These are phyloP conservation scores for Arthrinium puccinioides DNA, from an alignment of 2,329 filamentous ascomycete species.

Conservation along the genomic window DNA sequence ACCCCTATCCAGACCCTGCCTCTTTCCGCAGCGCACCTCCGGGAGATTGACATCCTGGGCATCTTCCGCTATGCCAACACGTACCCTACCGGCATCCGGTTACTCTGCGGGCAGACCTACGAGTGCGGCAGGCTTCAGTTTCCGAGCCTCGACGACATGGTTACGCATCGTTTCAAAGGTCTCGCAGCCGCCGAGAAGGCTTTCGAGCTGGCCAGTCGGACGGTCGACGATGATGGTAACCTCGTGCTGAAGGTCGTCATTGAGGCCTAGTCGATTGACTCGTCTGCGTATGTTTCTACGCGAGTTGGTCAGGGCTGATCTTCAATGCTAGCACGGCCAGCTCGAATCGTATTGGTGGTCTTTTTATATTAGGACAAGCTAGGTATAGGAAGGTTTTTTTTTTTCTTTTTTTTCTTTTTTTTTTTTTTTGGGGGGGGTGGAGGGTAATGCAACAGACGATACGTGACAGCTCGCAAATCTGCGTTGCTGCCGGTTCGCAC, in stretches of 20 bases:
- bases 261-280: constrained; percentile 34
- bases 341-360: too few species aligned
- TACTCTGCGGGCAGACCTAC: constrained; percentile 39
- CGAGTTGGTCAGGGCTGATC: too few species aligned
- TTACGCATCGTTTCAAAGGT: constrained; percentile 67
- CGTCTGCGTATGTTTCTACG: too few species aligned
- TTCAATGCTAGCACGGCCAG: too few species aligned
- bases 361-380: too few species aligned
- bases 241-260: constrained; percentile 68
- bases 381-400: too few species aligned
- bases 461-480: too few species aligned
- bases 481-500: too few species aligned
- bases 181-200: constrained; percentile 54
- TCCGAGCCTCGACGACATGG: constrained; percentile 60
- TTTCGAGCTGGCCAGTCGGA: constrained; percentile 64
- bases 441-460: too few species aligned
- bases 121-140: constrained; percentile 34
- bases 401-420: too few species aligned
- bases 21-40: constrained; percentile 62
- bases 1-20: constrained; percentile 69
- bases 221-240: constrained; percentile 58
- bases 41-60: constrained; percentile 70
- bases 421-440: too few species aligned
- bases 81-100: constrained; percentile 61
- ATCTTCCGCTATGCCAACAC: constrained; percentile 74